A percentile compares a stretch with the other conserved stretches of the same genome.
Conservation (phyloP, 257 asterid species). For the Solanum sitiens region DNA sequence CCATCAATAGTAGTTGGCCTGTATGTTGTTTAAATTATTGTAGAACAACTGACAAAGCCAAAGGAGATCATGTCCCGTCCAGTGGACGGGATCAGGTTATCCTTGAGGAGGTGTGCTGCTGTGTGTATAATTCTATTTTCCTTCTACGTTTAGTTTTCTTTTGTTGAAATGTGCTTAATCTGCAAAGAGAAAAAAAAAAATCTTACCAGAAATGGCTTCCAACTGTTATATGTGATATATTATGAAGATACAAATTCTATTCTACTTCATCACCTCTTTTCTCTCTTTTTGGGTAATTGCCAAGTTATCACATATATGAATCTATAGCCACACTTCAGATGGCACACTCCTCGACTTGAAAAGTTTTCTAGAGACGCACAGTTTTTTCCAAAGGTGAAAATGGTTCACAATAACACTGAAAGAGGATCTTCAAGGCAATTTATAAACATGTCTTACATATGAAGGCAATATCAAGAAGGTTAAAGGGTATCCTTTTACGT, state of each 20-base stretch:
- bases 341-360: background rate
- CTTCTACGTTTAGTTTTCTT: background rate
- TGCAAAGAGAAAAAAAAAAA: background rate
- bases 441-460: too few relatives aligned
- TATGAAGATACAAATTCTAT: background rate
- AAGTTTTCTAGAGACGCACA: background rate
- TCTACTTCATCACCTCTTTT: background rate
- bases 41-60: background rate
- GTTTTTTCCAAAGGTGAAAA: background rate
- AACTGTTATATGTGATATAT: background rate
- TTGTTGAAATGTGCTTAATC: background rate
- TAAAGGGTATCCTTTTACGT: background rate
- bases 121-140: conserved; percentile 1
- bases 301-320: background rate
- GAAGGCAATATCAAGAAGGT: background rate
- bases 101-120: background rate
- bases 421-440: background rate
- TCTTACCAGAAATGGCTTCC: background rate
- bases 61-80: background rate
- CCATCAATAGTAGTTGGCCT: conserved; percentile 8
- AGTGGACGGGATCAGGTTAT: background rate
- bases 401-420: background rate
- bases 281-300: background rate
- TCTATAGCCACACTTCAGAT: background rate
- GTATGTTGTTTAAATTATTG: conserved; percentile 1